Evolutionary conservation across 495 filamentous ascomycete genomes (phyloP), one percentile per base, ranked within the genome.

Genomic region (Xylaria telfairii): DNA sequence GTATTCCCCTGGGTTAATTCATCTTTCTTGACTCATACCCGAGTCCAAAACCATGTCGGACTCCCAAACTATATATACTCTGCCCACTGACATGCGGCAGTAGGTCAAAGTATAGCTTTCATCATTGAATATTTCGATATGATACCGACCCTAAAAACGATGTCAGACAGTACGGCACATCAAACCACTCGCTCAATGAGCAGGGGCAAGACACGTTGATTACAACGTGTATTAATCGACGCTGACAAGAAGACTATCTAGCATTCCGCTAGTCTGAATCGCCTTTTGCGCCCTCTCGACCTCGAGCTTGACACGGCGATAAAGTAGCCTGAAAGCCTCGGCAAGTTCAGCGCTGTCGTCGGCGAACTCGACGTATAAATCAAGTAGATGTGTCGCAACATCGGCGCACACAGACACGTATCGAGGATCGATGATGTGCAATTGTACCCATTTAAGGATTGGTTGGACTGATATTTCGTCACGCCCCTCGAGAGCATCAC

Each of bases 361-460:
- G 64, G 96, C 83, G 71, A 94, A 91, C 65, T 92, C 89, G 13
- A 92, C 88, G 82, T 98, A 99, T 61, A 98, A 85, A 75, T 98
- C 94, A 26, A 97, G 80, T 34, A 98, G 81, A 53, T 93, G 86
- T 75, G 95, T 87, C 21, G 88, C 89, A 30, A 96, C 86, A 76
- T 98, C 95, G 19, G 92, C 90, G 76, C 92, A 92, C 19, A 97
- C 80, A 54, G 84, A 83, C 34, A 94, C 89, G 76, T 94, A 91
- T 30, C 93, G 87, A 39, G 94, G 92, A 77, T 98, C 90, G 4
- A 87, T 81, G 71, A 98, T 90, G 76, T 93, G 85, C 76, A 90
- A 90, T 77, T 89, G 85, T 7, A 94, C 83, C 96, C 96, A 99
- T 71, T 85, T 88, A 51, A 98, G 82, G 2, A 98, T 86, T 0